Evolutionary conservation across 2,329 filamentous ascomycete genomes (phyloP).

Genomic region (Sporothrix inflata): DNA sequence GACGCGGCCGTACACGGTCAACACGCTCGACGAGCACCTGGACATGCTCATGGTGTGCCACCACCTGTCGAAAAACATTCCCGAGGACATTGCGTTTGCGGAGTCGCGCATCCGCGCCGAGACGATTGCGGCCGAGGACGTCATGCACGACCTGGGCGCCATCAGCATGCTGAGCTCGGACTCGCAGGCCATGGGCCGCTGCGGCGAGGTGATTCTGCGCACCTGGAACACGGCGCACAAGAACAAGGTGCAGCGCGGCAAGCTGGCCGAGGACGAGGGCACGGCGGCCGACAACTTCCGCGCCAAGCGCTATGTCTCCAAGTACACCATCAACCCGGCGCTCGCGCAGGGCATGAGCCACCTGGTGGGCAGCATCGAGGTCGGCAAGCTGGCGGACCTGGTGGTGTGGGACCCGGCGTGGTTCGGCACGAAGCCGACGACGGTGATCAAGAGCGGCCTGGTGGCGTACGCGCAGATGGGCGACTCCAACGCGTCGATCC

Average conservation of each 20-base stretch:
- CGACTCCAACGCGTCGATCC: constrained; percentile 81
- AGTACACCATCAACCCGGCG: constrained; percentile 95
- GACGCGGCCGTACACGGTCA: constrained; percentile 84
- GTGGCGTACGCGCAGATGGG: constrained; percentile 85
- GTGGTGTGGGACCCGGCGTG: constrained; percentile 83
- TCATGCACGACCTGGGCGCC: constrained; percentile 90
- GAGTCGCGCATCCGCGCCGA: constrained; percentile 93
- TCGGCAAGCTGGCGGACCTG: constrained; percentile 87
- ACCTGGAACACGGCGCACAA: constrained; percentile 99
- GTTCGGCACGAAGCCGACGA: constrained; percentile 83
- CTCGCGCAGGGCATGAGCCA: constrained; percentile 89
- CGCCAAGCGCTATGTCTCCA: constrained; percentile 90
- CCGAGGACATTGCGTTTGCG: constrained; percentile 93
- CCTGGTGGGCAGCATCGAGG: constrained; percentile 81
- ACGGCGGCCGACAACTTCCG: constrained; percentile 86
- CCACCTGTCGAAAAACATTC: constrained; percentile 87
- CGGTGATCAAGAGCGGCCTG: constrained; percentile 86
- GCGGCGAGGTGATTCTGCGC: constrained; percentile 87
- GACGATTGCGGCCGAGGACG: constrained; percentile 95
- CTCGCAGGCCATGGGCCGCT: constrained; percentile 95
- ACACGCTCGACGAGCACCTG: constrained; percentile 93
- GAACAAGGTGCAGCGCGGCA: constrained; percentile 85
- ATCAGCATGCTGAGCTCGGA: constrained; percentile 98
- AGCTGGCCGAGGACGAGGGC: constrained; percentile 71
- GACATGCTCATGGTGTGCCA: constrained; percentile 99